Conservation (phyloP, 2,329 filamentous ascomycete genomes). For the Diplodia scrobiculata region DNA sequence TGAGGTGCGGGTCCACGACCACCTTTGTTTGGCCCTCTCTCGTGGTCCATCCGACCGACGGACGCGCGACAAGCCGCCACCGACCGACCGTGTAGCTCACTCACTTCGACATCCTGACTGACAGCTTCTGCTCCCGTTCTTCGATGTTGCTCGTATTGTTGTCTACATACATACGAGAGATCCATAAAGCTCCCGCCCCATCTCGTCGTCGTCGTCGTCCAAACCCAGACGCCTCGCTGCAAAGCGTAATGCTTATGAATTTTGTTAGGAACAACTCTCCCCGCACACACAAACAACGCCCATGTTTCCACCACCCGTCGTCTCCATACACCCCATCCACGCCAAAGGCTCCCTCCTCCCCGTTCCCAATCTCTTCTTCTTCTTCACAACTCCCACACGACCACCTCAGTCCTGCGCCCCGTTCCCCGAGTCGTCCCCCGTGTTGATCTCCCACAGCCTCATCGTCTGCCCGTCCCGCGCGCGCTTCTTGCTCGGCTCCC, state of each 20-base stretch:
- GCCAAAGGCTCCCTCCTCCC: background rate
- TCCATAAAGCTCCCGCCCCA: background rate
- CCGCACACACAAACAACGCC: background rate
- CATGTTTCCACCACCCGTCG: background rate
- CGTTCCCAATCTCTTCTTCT: background rate
- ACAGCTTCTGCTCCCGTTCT: too few relatives aligned
- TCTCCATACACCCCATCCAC: background rate
- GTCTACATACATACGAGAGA: conserved; percentile 5
- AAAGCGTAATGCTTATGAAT: conserved; percentile 9
- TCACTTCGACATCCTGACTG: background rate
- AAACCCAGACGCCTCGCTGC: conserved; percentile 22
- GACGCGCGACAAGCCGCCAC: too few relatives aligned
- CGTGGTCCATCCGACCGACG: too few relatives aligned
- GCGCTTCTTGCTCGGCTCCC: conserved; percentile 25
- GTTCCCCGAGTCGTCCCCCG: background rate
- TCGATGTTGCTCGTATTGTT: background rate
- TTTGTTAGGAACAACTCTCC: background rate
- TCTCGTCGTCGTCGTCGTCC: background rate
- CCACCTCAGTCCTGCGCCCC: background rate
- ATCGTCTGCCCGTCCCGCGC: conserved; percentile 23
- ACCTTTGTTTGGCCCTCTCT: too few relatives aligned
- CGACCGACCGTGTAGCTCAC: background rate
- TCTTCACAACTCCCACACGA: background rate
- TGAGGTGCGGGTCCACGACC: too few relatives aligned
- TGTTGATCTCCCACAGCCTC: conserved; percentile 23